Conservation (phyloP, 495 filamentous ascomycete genomes). For the Daldinia bambusicola region DNA sequence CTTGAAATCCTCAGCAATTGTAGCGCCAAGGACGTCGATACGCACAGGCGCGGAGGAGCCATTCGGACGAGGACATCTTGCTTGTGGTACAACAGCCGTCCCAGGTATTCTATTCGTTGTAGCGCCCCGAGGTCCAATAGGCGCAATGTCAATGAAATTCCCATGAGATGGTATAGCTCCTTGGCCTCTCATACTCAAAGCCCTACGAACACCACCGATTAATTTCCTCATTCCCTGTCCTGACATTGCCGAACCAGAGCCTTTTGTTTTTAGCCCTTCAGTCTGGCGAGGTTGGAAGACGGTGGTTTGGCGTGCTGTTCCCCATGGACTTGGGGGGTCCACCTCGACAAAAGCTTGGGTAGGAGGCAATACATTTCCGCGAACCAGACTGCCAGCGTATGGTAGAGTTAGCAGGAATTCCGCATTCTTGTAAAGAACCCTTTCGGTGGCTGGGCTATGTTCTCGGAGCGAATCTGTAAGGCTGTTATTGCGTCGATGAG, state of each 20-base stretch:
- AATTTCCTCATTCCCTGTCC: conserved; percentile 81
- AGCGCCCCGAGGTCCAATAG: conserved; percentile 61
- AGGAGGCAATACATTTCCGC: conserved; percentile 81
- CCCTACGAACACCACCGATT: conserved; percentile 87
- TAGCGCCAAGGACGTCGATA: conserved; percentile 84
- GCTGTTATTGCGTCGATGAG: conserved; percentile 64
- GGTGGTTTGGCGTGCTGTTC: conserved; percentile 56
- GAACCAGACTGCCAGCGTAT: conserved; percentile 83
- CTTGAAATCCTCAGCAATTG: conserved; percentile 77
- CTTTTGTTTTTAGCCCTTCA: conserved; percentile 52
- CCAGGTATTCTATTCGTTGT: conserved; percentile 63
- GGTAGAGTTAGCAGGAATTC: conserved; percentile 71
- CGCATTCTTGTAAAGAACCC: conserved; percentile 59
- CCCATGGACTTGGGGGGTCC: conserved; percentile 67
- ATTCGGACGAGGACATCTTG: conserved; percentile 55
- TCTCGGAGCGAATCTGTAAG: conserved; percentile 89
- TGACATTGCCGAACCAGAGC: conserved; percentile 62
- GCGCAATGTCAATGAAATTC: conserved; percentile 61
- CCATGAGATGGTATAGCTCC: conserved; percentile 59
- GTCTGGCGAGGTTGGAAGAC: conserved; percentile 56
- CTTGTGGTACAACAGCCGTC: conserved; percentile 65
- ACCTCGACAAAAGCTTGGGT: conserved; percentile 79
- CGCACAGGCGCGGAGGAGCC: conserved; percentile 57
- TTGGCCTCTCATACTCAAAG: conserved; percentile 74
- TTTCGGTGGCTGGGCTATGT: conserved; percentile 63